Evolutionary conservation across 1,139 yeast species (phyloP), one percentile per base, ranked within the genome.

Genomic region (Yamadazyma sp.): DNA sequence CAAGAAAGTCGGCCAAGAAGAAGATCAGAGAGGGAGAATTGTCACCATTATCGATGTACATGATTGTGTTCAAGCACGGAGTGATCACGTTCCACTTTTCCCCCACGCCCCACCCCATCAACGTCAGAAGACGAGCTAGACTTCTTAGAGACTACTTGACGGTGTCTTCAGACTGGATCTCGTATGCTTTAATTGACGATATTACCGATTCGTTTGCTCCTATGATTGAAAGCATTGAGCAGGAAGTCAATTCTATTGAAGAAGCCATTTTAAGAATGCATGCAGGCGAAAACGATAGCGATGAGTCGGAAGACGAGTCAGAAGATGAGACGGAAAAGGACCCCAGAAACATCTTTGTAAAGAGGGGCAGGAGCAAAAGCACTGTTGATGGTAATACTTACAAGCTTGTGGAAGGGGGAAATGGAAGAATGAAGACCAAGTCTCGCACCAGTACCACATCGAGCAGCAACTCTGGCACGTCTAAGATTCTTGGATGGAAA

Each of bases 131-230:
- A 57, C 79, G 98, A 54, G 95, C 95, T 0, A 72, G 98, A 41
- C 68, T 92, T 46, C 72, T 92, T 46, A 76, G 85, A 46, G 98
- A 92, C 57, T 92, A 90, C 54, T 70, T 92, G 45, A 86, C 87
- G 2, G 96, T 92, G 4, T 80, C 94, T 1, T 81, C 97, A 0
- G 98, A 92, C 61, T 92, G 98, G 98, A 84, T 92, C 35, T 92
- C 96, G 3, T 92, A 92, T 64, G 98, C 98, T 0, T 69, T 92
- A 47, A 89, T 92, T 54, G 98, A 92, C 67, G 97, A 92, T 59
- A 88, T 92, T 46, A 90, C 97, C 1, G 98, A 92, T 68, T 94
- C 95, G 0, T 92, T 88, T 70, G 97, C 95, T 0, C 98, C 98
- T 1, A 81, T 92, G 82, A 90, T 92, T 48, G 95, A 87, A 43